Percentiles rank a stretch among this genome's conserved stretches.
These are phyloP conservation scores for Pinus taeda DNA, from an alignment of 75 land plant species.

Conservation along the genomic window DNA sequence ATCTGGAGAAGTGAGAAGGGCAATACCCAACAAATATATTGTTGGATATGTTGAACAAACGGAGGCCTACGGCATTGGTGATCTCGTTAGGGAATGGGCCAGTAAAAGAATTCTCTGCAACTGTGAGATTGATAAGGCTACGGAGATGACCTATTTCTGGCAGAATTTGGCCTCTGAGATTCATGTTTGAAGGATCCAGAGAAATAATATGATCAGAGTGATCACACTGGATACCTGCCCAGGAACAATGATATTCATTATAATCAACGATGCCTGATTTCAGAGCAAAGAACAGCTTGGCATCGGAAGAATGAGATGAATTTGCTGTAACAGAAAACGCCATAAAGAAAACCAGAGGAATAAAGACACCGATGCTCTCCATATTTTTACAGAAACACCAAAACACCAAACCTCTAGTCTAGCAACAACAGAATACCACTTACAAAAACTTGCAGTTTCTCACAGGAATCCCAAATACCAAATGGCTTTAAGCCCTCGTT, in stretches of 20 bases:
- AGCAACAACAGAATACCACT: too few species aligned
- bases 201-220: conserved; percentile 20
- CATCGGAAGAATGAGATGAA: neutral
- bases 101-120: conserved; percentile 33
- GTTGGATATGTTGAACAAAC: conserved; percentile 40
- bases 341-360: neutral
- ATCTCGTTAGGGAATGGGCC: conserved; percentile 27
- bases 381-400: neutral
- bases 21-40: conserved; percentile 25
- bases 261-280: conserved; percentile 24
- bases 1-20: neutral
- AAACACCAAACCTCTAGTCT: neutral
- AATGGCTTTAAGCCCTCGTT: too few species aligned
- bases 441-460: too few species aligned
- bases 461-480: too few species aligned
- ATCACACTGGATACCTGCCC: conserved; percentile 25
- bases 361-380: neutral
- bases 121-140: conserved; percentile 35
- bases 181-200: conserved; percentile 22
- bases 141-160: conserved; percentile 16
- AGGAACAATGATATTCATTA: conserved; percentile 16
- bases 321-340: neutral
- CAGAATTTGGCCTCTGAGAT: conserved; percentile 31
- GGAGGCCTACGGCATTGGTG: conserved; percentile 19
- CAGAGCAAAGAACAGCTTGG: conserved; percentile 23